These are phyloP conservation scores for Annona squamosa DNA, from an alignment of 164 flowering plant genomes.

Conservation along the genomic window DNA sequence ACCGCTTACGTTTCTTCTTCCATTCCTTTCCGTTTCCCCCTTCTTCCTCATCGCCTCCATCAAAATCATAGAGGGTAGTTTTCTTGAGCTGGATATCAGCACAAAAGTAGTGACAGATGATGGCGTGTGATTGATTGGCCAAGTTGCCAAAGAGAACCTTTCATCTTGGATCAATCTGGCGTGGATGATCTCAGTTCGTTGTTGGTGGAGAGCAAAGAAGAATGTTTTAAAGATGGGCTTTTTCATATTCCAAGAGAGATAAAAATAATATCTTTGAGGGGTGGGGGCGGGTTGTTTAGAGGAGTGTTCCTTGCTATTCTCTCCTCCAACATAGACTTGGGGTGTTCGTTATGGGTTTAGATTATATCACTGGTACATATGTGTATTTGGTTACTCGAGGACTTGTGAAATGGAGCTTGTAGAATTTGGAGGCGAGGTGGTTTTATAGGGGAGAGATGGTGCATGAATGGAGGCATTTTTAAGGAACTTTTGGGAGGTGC, in stretches of 20 bases:
- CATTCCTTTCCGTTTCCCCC: too few relatives aligned
- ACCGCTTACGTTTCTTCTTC: too few relatives aligned
- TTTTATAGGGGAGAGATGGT: too few relatives aligned
- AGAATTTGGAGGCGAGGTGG: too few relatives aligned
- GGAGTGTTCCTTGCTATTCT: neutral
- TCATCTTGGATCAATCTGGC: constrained; percentile 34
- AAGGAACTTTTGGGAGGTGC: constrained; percentile 24
- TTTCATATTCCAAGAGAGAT: neutral
- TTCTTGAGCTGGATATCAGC: constrained; percentile 77
- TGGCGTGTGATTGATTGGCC: constrained; percentile 81
- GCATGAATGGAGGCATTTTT: too few relatives aligned
- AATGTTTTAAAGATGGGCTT: neutral
- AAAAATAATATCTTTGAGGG: neutral
- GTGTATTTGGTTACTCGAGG: too few relatives aligned
- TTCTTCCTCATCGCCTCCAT: constrained; percentile 15
- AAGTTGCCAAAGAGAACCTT: constrained; percentile 89
- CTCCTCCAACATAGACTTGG: neutral
- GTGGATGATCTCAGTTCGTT: neutral
- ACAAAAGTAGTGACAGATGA: constrained; percentile 50
- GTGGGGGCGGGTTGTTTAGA: neutral
- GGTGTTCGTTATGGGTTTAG: neutral
- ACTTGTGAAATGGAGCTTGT: too few relatives aligned
- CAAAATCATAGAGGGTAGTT: constrained; percentile 86
- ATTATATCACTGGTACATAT: too few relatives aligned
- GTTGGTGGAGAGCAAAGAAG: neutral